These are phyloP conservation scores for Petunia hybrid DNA, from an alignment of 305 asterid species.

Conservation along the genomic window DNA sequence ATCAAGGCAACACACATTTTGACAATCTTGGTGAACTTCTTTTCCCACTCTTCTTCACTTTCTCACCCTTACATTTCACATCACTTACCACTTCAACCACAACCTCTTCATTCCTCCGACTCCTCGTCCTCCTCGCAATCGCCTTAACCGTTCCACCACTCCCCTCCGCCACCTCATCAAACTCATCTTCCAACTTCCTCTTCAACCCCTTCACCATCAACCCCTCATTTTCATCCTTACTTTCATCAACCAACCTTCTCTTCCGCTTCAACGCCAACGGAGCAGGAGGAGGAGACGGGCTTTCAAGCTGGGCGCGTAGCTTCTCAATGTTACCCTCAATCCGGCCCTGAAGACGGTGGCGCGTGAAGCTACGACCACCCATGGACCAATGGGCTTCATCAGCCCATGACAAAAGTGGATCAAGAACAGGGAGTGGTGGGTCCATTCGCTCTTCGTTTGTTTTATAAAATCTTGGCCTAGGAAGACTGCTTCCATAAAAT, in stretches of 20 bases:
- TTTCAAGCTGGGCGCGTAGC: conserved; percentile 68
- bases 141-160: conserved; percentile 28
- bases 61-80: neutral
- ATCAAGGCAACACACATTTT: conserved; percentile 36
- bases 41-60: conserved; percentile 35
- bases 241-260: conserved; percentile 60
- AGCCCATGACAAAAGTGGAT: conserved; percentile 83
- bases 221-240: conserved; percentile 42
- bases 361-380: conserved; percentile 83
- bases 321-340: conserved; percentile 82
- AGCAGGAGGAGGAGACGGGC: conserved; percentile 74
- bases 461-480: conserved; percentile 80
- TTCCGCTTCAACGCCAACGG: conserved; percentile 77
- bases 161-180: conserved; percentile 73
- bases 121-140: conserved; percentile 35
- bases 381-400: conserved; percentile 94
- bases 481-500: conserved; percentile 93
- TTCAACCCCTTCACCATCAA: conserved; percentile 41
- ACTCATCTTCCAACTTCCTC: conserved; percentile 79
- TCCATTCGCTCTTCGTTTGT: conserved; percentile 62
- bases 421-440: conserved; percentile 74
- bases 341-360: conserved; percentile 93
- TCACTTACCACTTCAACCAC: conserved; percentile 37
- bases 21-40: conserved; percentile 54
- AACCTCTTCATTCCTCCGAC: conserved; percentile 31